Evolutionary conservation across 2,329 filamentous ascomycete genomes (phyloP).

Genomic region (Phaeoacremonium minimum): DNA sequence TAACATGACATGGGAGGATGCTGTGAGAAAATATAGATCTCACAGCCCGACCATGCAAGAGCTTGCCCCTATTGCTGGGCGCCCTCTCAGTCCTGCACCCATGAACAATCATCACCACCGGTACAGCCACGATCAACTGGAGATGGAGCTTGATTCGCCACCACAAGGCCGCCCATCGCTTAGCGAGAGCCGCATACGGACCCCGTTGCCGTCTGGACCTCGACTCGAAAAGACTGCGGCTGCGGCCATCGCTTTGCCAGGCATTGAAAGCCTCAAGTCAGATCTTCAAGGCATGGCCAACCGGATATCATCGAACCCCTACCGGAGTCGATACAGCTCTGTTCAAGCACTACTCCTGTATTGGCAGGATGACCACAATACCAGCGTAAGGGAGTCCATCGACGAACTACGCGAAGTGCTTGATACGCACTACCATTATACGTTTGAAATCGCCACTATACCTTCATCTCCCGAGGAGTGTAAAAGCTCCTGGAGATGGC

Average conservation of each 20-base stretch:
- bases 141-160: constrained; percentile 51
- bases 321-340: constrained; percentile 48
- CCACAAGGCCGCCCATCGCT: constrained; percentile 32
- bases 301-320: constrained; percentile 43
- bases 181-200: constrained; percentile 47
- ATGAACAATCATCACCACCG: constrained; percentile 30
- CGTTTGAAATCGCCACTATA: constrained; percentile 42
- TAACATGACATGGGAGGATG: constrained; percentile 58
- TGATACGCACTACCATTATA: constrained; percentile 48
- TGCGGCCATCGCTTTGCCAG: constrained; percentile 31
- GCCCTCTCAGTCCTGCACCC: constrained; percentile 42
- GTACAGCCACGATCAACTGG: constrained; percentile 41
- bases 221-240: constrained; percentile 47
- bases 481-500: constrained; percentile 49
- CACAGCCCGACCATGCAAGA: constrained; percentile 48
- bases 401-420: constrained; percentile 46
- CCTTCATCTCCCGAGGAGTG: constrained; percentile 41
- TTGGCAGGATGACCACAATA: constrained; percentile 51
- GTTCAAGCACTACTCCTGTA: constrained; percentile 49
- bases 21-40: constrained; percentile 49
- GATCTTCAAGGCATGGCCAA: constrained; percentile 48
- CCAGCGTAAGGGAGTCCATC: constrained; percentile 32
- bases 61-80: constrained; percentile 36
- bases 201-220: constrained; percentile 51
- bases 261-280: constrained; percentile 45